A percentile compares a stretch with the other conserved stretches of the same genome.
phyloP scores from a whole-genome alignment of 306 rosid genomes.

The Bauhinia variegata region DNA sequence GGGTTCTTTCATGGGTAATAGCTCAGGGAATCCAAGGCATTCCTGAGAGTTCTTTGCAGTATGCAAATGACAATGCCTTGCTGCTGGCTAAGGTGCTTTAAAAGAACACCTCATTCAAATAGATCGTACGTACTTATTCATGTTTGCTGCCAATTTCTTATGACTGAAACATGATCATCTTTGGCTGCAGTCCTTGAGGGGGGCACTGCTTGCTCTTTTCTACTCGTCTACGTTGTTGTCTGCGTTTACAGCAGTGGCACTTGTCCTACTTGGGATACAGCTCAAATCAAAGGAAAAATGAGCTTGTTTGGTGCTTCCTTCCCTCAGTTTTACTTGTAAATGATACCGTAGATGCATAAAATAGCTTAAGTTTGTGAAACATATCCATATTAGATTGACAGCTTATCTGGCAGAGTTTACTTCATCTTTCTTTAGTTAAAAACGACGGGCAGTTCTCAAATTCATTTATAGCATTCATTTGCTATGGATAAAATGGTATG shows the following conservation, averaged over 20 bases:
- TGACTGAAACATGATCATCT: constrained; percentile 23
- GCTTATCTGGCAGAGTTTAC: no score
- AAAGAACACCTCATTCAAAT: constrained; percentile 22
- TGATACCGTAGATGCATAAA: constrained; percentile 23
- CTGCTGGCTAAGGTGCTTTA: constrained; percentile 77
- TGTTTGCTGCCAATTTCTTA: constrained; percentile 24
- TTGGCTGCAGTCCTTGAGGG: constrained; percentile 71
- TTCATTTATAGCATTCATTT: no score
- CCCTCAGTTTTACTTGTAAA: constrained; percentile 33
- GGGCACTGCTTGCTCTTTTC: constrained; percentile 71
- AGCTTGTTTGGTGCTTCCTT: constrained; percentile 29
- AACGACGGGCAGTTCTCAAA: no score
- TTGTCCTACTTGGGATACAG: constrained; percentile 75
- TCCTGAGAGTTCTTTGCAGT: constrained; percentile 76
- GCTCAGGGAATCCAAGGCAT: constrained; percentile 78
- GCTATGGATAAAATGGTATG: no score
- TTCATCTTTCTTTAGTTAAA: no score
- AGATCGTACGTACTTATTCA: constrained; percentile 5
- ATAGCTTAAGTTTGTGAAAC: constrained; percentile 8
- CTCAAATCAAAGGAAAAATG: constrained; percentile 64
- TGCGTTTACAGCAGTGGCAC: constrained; percentile 62
- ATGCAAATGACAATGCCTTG: constrained; percentile 89
- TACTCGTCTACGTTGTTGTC: constrained; percentile 72
- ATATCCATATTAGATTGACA: no score
- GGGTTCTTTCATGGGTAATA: constrained; percentile 85